A percentile compares a stretch with the other conserved stretches of the same genome.
Evolutionary conservation across 2,329 filamentous ascomycete species (phyloP).

Genomic region (Xylaria sp.): DNA sequence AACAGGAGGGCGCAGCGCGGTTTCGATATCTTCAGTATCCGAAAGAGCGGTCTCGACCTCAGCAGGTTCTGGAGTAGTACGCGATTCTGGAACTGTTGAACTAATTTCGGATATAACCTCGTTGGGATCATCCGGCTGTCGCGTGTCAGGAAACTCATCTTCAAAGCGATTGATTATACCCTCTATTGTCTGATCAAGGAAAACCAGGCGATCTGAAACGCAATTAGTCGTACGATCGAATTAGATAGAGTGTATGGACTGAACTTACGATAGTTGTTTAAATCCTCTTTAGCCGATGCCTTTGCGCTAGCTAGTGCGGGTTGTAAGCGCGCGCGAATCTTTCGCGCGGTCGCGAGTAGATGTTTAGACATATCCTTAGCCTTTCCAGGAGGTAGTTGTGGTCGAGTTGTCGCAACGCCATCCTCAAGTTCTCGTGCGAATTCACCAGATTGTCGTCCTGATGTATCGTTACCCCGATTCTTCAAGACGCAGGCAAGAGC

Average conservation of each 20-base stretch:
- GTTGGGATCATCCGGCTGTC: slow-evolving; percentile 55
- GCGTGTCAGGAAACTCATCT: slow-evolving; percentile 93
- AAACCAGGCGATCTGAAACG: slow-evolving; percentile 75
- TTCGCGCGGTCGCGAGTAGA: slow-evolving; percentile 84
- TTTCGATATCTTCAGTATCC: slow-evolving; percentile 61
- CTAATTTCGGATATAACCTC: slow-evolving; percentile 43
- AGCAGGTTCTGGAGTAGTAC: slow-evolving; percentile 48
- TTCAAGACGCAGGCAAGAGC: slow-evolving; percentile 90
- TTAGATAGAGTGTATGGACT: neutral
- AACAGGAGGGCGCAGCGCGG: slow-evolving; percentile 55
- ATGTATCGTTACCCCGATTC: slow-evolving; percentile 77
- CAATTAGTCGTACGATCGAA: slow-evolving; percentile 43
- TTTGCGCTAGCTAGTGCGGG: slow-evolving; percentile 82
- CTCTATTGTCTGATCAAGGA: slow-evolving; percentile 88
- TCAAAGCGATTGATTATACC: slow-evolving; percentile 96
- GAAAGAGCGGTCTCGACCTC: slow-evolving; percentile 57
- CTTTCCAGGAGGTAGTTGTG: slow-evolving; percentile 65
- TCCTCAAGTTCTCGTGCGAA: slow-evolving; percentile 64
- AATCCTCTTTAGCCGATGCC: slow-evolving; percentile 75
- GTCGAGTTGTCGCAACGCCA: slow-evolving; percentile 58
- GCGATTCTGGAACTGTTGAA: slow-evolving; percentile 41
- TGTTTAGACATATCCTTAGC: slow-evolving; percentile 95
- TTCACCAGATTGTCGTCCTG: slow-evolving; percentile 63
- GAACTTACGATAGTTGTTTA: slow-evolving; percentile 76
- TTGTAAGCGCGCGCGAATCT: slow-evolving; percentile 85